These are phyloP conservation scores for Chrysosphaeria jannelii DNA, from an alignment of 2,329 filamentous ascomycete species.

Conservation along the genomic window DNA sequence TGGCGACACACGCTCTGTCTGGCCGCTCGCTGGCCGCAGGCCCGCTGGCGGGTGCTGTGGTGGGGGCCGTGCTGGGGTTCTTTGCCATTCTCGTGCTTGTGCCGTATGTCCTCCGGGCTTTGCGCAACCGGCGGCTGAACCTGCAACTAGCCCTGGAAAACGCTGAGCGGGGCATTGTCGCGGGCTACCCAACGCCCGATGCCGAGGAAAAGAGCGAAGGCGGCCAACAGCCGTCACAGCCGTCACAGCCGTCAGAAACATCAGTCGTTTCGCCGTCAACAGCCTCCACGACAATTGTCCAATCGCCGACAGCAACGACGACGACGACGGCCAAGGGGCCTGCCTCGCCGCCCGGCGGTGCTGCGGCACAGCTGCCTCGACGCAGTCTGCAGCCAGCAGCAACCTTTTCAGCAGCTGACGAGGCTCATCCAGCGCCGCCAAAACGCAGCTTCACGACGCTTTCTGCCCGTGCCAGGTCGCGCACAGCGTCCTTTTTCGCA, in stretches of 20 bases:
- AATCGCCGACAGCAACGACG: constrained; percentile 1
- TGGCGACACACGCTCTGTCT: too few relatives aligned
- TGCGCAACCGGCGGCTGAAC: constrained; percentile 5
- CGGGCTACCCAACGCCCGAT: constrained; percentile 1
- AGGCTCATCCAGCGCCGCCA: not conserved
- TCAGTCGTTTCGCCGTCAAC: not conserved
- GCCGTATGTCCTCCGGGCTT: constrained; percentile 8
- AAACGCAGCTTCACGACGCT: constrained; percentile 3
- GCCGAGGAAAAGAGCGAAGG: not conserved
- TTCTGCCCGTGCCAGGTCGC: constrained; percentile 1
- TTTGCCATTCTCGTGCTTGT: constrained; percentile 8
- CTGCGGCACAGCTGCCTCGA: not conserved
- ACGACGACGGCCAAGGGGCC: not conserved
- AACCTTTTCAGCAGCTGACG: constrained; percentile 1
- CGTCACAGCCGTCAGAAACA: not conserved
- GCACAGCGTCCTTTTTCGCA: constrained; percentile 3
- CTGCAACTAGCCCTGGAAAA: constrained; percentile 5
- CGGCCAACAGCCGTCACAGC: not conserved
- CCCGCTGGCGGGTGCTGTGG: constrained; percentile 9
- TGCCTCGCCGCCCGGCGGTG: too few relatives aligned
- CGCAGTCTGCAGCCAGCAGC: constrained; percentile 1
- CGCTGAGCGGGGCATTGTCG: constrained; percentile 8
- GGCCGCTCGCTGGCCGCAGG: constrained; percentile 7
- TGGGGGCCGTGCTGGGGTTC: constrained; percentile 8
- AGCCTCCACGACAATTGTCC: not conserved